Evolutionary conservation across 306 rosid genomes (phyloP), one percentile per base, ranked within the genome.

Genomic region (Medicago arabica): DNA sequence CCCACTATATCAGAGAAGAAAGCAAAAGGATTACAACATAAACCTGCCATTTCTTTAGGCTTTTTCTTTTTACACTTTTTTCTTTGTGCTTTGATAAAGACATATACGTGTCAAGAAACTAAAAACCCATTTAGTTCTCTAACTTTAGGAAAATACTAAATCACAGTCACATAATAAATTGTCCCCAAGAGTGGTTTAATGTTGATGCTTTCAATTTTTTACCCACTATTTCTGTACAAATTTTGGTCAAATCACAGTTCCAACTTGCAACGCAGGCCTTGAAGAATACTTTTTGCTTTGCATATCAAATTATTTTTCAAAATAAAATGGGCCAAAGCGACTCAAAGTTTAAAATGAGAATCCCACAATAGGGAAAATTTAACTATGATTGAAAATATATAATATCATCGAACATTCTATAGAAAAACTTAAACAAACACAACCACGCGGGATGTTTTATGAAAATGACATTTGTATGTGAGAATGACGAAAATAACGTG

Each of bases 81-180:
- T 82, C 82, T 77, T 77, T 82, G 51, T 77, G 69, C 76, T 82
- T 82, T 78, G 69, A 28, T 66, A 82, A 77, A 82, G 82, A 13
- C 40, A 59, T 58, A 69, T 25, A 59, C 36, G 76, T 50, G 72
- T 67, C 75, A 44, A 65, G n/a, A 72, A 69, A 58, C 71, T 57
- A 12, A 15, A 49, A 44, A 12, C 51, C 8, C 66, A 59, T 25
- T 17, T 16, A 58, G 46, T 44, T 55, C 21, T 19, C 16, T 17
- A 16, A 4, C 7, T 31, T 25, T 44, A 57, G 57, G 38, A 36
- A 80, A 73, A 19, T 5, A 47, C 13, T 12, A 46, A 46, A 13
- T 44, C 15, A 44, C 5, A 44, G 12, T 12, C n/a, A 44, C 15
- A 11, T 13, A 43, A 43, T 2, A 43, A 31, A 6, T 31, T 44